Evolutionary conservation across 768 basidiomycete genomes (phyloP), one percentile per base, ranked within the genome.

Genomic region (Leucocoprinus birnbaumii): DNA sequence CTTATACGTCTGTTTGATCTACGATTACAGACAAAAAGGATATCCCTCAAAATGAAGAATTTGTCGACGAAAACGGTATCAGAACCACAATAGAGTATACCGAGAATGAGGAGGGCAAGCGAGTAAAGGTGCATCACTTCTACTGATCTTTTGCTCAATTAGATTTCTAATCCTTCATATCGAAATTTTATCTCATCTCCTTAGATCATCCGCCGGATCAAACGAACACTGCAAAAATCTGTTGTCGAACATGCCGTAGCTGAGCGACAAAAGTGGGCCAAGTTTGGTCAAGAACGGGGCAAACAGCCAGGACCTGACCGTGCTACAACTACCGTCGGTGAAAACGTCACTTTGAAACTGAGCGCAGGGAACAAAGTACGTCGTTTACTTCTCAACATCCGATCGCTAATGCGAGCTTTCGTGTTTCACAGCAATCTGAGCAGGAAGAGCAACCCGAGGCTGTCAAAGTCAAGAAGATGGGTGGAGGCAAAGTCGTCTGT

Each of bases 221-320:
- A 87, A 70, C 84, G 94, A 25, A 87, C 85, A 1, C 79, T 97
- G 13, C 90, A 94, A 66, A 95, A 93, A 68, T 86, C 90, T 8
- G 79, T 93, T 35, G 97, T 98, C n/a, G 91, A 94, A 58, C 95
- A 96, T 66, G 79, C 82, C 21, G 94, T 98, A 10, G 97, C 97
- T 0, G 94, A 96, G 68, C 84, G 96, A 47, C 89, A 95, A 70
- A 86, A 85, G 60, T 97, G 94, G 94, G 65, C 84, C 19, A 98
- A 96, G 69, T 99, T 99, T 64, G 97, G 97, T 3, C 78, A 82
- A 58, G 97, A 98, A 72, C 86, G 82, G 68, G 91, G 92, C 21
- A 94, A 84, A 66, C 83, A 87, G 37, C 73, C 89, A 13, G 96
- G 96, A 3, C 95, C 94, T 3, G 93, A 97, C 72, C 80, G 89